Conservation (phyloP, 345 rosid genomes). For the Clarkia xantiana region DNA sequence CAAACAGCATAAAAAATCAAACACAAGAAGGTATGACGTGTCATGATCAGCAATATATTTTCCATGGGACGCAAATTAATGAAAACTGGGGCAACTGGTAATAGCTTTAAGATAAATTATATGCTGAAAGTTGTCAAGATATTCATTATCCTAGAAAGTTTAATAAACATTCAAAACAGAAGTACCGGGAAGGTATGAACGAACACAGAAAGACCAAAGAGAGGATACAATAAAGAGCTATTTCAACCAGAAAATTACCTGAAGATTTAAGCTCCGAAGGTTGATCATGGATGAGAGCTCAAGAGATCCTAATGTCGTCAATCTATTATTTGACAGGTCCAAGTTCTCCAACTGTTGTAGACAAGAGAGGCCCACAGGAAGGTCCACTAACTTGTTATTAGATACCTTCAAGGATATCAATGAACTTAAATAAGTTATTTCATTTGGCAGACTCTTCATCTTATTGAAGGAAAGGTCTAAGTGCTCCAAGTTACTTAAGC, state of each 20-base stretch:
- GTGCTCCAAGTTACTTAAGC: slow-evolving; percentile 58
- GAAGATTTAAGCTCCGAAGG: slow-evolving; percentile 62
- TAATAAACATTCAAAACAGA: neutral
- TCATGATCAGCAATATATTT: too few relatives aligned
- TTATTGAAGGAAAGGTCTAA: slow-evolving; percentile 93
- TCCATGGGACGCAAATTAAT: too few relatives aligned
- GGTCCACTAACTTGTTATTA: slow-evolving; percentile 65
- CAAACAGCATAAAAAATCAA: too few relatives aligned
- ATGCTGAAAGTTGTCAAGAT: too few relatives aligned
- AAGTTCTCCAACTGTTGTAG: slow-evolving; percentile 63
- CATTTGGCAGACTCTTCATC: slow-evolving; percentile 64
- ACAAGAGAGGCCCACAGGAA: slow-evolving; percentile 44
- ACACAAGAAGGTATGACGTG: too few relatives aligned
- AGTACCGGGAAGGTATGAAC: neutral
- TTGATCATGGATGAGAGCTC: slow-evolving; percentile 52
- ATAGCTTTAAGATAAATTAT: too few relatives aligned
- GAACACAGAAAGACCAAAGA: neutral
- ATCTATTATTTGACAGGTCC: slow-evolving; percentile 74
- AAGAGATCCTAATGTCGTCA: slow-evolving; percentile 59
- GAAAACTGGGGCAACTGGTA: too few relatives aligned
- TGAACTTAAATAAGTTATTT: slow-evolving; percentile 50
- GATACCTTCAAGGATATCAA: slow-evolving; percentile 67
- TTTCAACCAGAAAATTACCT: slow-evolving; percentile 30
- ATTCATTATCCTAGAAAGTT: too few relatives aligned
- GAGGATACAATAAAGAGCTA: neutral